Conservation (phyloP, 2,329 filamentous ascomycete species). For the Ophiostoma ulmi region DNA sequence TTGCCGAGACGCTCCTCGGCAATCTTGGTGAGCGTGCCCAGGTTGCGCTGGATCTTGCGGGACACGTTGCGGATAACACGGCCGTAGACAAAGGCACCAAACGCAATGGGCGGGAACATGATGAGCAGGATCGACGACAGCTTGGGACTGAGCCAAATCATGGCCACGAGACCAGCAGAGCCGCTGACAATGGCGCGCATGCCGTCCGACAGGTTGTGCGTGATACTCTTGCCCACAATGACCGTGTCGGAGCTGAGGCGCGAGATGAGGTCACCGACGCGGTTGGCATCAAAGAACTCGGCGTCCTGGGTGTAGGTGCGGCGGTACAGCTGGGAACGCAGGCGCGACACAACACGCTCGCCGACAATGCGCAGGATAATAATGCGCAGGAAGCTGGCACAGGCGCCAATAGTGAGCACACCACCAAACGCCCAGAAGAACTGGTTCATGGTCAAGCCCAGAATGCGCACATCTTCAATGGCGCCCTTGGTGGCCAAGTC, state of each 20-base stretch:
- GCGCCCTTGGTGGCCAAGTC: constrained; percentile 78
- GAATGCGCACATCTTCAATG: constrained; percentile 62
- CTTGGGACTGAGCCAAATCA: constrained; percentile 92
- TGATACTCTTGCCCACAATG: constrained; percentile 97
- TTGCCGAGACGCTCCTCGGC: constrained; percentile 97
- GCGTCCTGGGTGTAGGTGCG: constrained; percentile 95
- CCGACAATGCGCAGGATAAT: constrained; percentile 90
- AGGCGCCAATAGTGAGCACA: constrained; percentile 76
- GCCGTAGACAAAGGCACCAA: constrained; percentile 89
- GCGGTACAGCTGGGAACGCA: constrained; percentile 84
- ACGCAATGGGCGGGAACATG: constrained; percentile 84
- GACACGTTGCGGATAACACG: constrained; percentile 83
- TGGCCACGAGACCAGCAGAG: constrained; percentile 79
- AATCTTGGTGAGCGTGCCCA: constrained; percentile 91
- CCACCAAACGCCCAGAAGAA: constrained; percentile 79
- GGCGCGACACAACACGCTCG: constrained; percentile 84
- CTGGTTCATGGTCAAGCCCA: constrained; percentile 77
- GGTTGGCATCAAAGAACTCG: constrained; percentile 97
- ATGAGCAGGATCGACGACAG: constrained; percentile 80
- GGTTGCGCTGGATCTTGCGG: constrained; percentile 85
- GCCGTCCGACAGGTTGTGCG: constrained; percentile 96
- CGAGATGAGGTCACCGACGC: constrained; percentile 92
- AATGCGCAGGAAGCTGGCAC: constrained; percentile 89
- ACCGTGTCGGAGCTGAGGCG: constrained; percentile 93
- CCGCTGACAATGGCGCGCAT: constrained; percentile 85